Conservation (phyloP, 257 asterid genomes). For the Capsicum baccatum region DNA sequence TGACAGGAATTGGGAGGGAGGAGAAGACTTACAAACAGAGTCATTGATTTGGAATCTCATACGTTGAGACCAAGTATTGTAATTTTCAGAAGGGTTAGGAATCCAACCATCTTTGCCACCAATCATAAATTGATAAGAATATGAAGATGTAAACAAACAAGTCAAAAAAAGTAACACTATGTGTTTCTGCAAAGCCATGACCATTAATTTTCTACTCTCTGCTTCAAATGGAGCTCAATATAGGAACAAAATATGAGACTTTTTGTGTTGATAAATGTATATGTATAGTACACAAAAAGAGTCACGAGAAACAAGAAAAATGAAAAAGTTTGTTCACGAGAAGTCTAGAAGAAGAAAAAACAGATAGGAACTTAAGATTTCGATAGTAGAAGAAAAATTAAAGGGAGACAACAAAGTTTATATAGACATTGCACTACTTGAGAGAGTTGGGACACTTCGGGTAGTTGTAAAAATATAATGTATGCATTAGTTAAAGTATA, state of each 20-base stretch:
- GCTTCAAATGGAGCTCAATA: neutral
- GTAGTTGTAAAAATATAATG: no score
- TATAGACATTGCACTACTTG: conserved; percentile 19
- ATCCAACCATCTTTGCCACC: conserved; percentile 76
- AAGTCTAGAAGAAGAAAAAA: neutral
- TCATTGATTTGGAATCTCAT: conserved; percentile 71
- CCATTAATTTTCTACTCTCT: neutral
- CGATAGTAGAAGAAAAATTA: no score
- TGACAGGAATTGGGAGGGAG: neutral
- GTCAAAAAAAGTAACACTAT: conserved; percentile 31
- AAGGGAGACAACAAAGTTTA: conserved; percentile 15
- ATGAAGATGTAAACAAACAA: conserved; percentile 31
- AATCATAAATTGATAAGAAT: conserved; percentile 45
- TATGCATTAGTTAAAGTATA: no score
- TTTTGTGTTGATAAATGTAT: neutral
- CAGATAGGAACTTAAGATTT: no score
- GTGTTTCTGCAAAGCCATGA: neutral
- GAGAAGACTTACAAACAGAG: conserved; percentile 59
- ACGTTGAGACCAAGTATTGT: conserved; percentile 65
- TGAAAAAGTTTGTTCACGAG: neutral
- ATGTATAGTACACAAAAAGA: neutral
- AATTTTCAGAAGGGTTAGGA: conserved; percentile 51
- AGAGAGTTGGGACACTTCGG: neutral
- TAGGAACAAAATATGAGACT: neutral
- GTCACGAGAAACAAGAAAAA: neutral